phyloP scores from a whole-genome alignment of 345 rosid species.

The Turnera subulata region DNA sequence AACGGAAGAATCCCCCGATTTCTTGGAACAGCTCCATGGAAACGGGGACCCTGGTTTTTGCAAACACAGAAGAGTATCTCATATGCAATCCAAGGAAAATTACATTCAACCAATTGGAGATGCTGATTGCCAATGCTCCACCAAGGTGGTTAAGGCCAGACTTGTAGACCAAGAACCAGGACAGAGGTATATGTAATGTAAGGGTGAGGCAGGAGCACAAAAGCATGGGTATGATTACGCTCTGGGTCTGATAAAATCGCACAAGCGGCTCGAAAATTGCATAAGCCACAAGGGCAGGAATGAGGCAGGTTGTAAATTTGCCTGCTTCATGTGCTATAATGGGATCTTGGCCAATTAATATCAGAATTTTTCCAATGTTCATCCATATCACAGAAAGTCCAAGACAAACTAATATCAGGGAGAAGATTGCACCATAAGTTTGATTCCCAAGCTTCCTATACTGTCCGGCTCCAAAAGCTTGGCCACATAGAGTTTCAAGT shows the following conservation, averaged over 20 bases:
- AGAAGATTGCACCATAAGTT: constrained; percentile 15
- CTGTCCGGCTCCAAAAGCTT: constrained; percentile 25
- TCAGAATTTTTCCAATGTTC: constrained; percentile 14
- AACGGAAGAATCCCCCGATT: constrained; percentile 21
- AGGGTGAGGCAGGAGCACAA: constrained; percentile 11
- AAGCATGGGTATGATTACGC: constrained; percentile 19
- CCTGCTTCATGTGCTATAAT: constrained; percentile 19
- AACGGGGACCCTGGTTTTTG: constrained; percentile 17
- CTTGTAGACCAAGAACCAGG: too few species aligned
- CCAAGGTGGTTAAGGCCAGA: too few species aligned
- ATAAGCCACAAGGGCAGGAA: constrained; percentile 18
- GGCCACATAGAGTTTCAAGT: constrained; percentile 15
- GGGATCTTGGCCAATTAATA: constrained; percentile 20
- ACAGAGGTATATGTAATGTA: constrained; percentile 18
- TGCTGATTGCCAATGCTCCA: too few species aligned
- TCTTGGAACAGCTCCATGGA: constrained; percentile 15
- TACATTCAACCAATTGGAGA: too few species aligned
- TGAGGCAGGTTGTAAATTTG: constrained; percentile 9
- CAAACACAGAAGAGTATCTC: too few species aligned
- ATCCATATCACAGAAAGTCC: constrained; percentile 11
- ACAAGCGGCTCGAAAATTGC: constrained; percentile 20
- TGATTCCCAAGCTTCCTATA: constrained; percentile 20
- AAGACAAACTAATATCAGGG: constrained; percentile 5
- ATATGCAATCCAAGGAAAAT: too few species aligned
- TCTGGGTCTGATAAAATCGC: constrained; percentile 18